These are phyloP conservation scores for Hyaloscypha hepaticicola DNA, from an alignment of 495 filamentous ascomycete genomes.

Conservation along the genomic window DNA sequence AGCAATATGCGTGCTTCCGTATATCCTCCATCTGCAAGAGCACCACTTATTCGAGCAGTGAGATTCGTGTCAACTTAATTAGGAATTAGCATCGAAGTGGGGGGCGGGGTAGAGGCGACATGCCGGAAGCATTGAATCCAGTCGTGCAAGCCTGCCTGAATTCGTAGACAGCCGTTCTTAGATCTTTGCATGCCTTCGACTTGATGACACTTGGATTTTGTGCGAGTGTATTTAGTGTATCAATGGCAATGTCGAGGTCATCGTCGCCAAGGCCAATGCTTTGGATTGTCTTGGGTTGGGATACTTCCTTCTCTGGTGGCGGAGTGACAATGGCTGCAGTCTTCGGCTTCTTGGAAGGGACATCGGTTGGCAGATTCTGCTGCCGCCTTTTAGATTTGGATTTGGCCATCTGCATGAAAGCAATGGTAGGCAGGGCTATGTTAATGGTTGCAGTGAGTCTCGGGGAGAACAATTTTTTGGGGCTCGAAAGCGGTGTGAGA, in stretches of 20 bases:
- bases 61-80: constrained; percentile 36
- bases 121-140: constrained; percentile 39
- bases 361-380: constrained; percentile 27
- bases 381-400: constrained; percentile 34
- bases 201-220: constrained; percentile 44
- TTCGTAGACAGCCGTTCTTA: constrained; percentile 46
- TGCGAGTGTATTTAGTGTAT: constrained; percentile 41
- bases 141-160: constrained; percentile 46
- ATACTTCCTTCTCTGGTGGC: constrained; percentile 31
- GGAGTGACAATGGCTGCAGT: constrained; percentile 35
- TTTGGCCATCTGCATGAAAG: constrained; percentile 28
- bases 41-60: constrained; percentile 42
- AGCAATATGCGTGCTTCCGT: constrained; percentile 43
- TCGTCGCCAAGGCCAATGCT: constrained; percentile 39
- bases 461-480: background rate
- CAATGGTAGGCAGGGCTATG: background rate
- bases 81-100: constrained; percentile 5
- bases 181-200: constrained; percentile 44
- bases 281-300: constrained; percentile 37
- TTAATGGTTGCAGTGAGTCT: background rate
- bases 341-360: constrained; percentile 32
- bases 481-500: background rate
- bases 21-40: constrained; percentile 43
- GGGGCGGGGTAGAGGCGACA: background rate
- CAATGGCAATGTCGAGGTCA: constrained; percentile 47